phyloP scores from a whole-genome alignment of 805 yeast species.

The Lipomyces orientalis region DNA sequence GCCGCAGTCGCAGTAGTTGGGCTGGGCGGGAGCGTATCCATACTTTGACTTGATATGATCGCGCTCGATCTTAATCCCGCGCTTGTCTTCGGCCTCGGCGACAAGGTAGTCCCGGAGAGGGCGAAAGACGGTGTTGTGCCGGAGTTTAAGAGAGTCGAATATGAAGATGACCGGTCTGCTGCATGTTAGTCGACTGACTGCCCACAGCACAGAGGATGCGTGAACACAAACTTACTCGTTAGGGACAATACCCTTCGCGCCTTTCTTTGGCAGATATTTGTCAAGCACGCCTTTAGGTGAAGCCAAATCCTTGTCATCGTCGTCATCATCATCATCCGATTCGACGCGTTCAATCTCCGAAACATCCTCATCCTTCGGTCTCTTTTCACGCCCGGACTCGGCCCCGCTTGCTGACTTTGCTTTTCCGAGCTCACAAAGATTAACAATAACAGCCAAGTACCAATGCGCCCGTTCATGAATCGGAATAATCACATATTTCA shows the following conservation, averaged over 20 bases:
- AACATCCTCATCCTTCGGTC: slow-evolving; percentile 26
- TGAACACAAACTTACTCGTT: background rate
- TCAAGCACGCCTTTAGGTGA: slow-evolving; percentile 5
- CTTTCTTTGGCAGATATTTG: slow-evolving; percentile 7
- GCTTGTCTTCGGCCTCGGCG: slow-evolving; percentile 72
- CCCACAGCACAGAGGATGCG: background rate
- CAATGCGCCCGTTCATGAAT: slow-evolving; percentile 82
- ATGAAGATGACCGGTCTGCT: slow-evolving; percentile 55
- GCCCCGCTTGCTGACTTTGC: background rate
- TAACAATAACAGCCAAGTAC: slow-evolving; percentile 78
- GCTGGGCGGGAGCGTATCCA: slow-evolving; percentile 78
- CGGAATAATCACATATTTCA: slow-evolving; percentile 73
- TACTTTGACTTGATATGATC: slow-evolving; percentile 55
- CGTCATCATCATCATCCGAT: slow-evolving; percentile 28
- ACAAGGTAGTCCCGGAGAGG: slow-evolving; percentile 66
- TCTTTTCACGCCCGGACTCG: background rate
- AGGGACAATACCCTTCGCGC: background rate
- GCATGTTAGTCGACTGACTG: background rate
- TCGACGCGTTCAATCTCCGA: slow-evolving; percentile 28
- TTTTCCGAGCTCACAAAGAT: slow-evolving; percentile 46
- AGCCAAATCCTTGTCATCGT: slow-evolving; percentile 16
- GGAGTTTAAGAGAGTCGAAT: slow-evolving; percentile 72
- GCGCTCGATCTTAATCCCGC: slow-evolving; percentile 54
- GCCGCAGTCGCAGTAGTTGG: slow-evolving; percentile 93
- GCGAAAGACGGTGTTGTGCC: slow-evolving; percentile 56